These are phyloP conservation scores for Tetrapyrgos nigripes DNA, from an alignment of 1,284 basidiomycete species.

Conservation along the genomic window DNA sequence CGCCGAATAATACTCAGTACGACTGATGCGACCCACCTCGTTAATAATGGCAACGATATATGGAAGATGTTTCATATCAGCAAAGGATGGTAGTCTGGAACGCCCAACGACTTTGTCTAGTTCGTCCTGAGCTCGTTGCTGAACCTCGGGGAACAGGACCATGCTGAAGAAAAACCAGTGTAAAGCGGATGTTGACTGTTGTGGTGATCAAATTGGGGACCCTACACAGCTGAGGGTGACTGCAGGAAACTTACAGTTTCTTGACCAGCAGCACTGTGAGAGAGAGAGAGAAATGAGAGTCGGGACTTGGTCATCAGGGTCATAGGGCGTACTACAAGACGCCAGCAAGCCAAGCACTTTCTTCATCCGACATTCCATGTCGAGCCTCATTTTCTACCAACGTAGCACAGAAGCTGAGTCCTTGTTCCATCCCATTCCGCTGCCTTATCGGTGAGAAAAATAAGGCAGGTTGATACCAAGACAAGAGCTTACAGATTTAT, in stretches of 20 bases:
- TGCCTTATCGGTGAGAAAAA: neutral
- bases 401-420: neutral
- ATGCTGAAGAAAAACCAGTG: constrained; percentile 7
- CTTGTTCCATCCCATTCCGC: neutral
- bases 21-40: constrained; percentile 5
- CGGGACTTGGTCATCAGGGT: neutral
- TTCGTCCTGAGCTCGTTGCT: constrained; percentile 3
- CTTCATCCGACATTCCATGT: neutral
- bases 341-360: constrained; percentile 8
- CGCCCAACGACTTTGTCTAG: constrained; percentile 10
- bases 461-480: neutral
- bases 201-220: neutral
- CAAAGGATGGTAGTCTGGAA: constrained; percentile 7
- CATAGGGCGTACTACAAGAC: neutral
- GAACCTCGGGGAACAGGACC: constrained; percentile 2
- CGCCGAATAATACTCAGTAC: neutral
- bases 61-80: constrained; percentile 11
- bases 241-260: constrained; percentile 8
- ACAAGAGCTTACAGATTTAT: neutral
- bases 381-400: constrained; percentile 1
- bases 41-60: constrained; percentile 10
- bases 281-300: neutral
- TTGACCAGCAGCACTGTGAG: constrained; percentile 1
- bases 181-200: constrained; percentile 5
- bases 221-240: neutral